Percentiles rank a stretch among this genome's conserved stretches.
Conservation (phyloP, 805 yeast genomes). For the Saccharomycopsis sp. region DNA sequence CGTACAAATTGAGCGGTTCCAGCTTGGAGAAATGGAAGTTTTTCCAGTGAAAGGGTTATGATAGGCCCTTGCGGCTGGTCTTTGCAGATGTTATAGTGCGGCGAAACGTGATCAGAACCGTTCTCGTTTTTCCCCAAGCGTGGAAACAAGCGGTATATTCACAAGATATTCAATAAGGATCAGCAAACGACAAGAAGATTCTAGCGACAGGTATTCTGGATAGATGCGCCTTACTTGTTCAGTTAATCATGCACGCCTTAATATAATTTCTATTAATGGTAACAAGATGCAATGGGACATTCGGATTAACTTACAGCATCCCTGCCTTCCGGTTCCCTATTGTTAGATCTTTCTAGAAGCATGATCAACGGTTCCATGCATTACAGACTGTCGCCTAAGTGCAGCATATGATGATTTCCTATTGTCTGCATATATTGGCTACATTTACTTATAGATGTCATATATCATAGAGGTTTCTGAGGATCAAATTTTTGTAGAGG, state of each 20-base stretch:
- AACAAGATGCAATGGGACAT: not conserved
- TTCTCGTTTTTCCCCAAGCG: not conserved
- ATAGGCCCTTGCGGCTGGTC: not conserved
- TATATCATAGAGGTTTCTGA: too few species aligned
- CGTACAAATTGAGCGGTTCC: not conserved
- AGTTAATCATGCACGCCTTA: too few species aligned
- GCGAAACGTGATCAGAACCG: not conserved
- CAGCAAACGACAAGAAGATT: too few species aligned
- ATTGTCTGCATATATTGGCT: not conserved
- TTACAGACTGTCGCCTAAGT: too few species aligned
- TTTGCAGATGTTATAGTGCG: not conserved
- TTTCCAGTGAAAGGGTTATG: not conserved
- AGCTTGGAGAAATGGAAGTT: constrained; percentile 2
- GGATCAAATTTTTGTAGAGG: too few species aligned
- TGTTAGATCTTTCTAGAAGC: not conserved
- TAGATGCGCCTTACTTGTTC: too few species aligned
- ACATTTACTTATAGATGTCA: not conserved
- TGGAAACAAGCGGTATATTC: not conserved
- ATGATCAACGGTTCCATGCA: not conserved
- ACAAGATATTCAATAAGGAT: not conserved
- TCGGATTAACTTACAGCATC: not conserved
- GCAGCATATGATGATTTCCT: too few species aligned
- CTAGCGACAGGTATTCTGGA: too few species aligned
- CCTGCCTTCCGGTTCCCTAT: not conserved
- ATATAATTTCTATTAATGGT: not conserved